phyloP scores from a whole-genome alignment of 2,329 filamentous ascomycete genomes.

The Sporothrix schenckii region DNA sequence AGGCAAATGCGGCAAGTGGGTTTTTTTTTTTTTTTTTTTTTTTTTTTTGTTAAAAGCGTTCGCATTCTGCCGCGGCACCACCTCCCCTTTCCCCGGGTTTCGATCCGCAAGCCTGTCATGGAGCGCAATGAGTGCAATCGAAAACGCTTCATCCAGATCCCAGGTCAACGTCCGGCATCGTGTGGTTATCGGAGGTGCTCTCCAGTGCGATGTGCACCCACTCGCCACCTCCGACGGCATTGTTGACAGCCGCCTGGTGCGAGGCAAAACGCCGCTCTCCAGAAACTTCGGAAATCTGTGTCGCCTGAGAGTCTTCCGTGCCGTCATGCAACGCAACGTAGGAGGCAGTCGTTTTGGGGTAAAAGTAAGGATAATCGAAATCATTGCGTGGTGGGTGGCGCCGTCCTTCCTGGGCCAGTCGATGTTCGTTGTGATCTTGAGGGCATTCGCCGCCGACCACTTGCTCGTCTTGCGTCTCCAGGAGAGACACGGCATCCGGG shows the following conservation, averaged over 20 bases:
- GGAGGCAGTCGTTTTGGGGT: neutral
- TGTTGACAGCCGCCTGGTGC: slow-evolving; percentile 41
- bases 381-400: neutral
- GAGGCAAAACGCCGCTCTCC: slow-evolving; percentile 35
- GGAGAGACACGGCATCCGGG: neutral
- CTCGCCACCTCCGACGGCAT: slow-evolving; percentile 35
- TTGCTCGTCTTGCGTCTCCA: neutral
- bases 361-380: slow-evolving; percentile 21
- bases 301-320: neutral
- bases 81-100: neutral
- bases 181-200: slow-evolving; percentile 49
- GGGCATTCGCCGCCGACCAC: neutral
- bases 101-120: slow-evolving; percentile 18
- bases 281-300: neutral
- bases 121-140: neutral
- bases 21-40: neutral
- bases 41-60: too few species aligned
- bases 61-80: neutral
- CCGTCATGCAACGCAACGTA: neutral
- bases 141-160: slow-evolving; percentile 33
- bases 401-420: neutral
- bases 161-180: slow-evolving; percentile 44
- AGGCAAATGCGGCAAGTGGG: neutral
- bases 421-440: too few species aligned
- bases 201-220: slow-evolving; percentile 42